Conservation (phyloP, 139 green algal species). For the Volvox africanus region DNA sequence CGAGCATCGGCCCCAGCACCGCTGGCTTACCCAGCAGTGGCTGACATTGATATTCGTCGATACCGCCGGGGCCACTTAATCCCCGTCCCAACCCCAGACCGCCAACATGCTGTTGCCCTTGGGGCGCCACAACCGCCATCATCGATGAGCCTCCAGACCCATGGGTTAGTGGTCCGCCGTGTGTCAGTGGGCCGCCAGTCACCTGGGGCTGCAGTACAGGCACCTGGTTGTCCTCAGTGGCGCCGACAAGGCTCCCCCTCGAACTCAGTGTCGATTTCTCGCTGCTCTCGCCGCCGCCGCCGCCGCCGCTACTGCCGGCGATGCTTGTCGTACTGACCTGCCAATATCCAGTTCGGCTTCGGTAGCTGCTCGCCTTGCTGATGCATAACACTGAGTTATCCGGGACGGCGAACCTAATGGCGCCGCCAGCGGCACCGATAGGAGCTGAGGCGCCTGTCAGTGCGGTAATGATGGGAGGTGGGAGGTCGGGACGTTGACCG, state of each 20-base stretch:
- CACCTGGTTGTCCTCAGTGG: neutral
- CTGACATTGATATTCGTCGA: neutral
- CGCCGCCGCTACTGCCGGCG: neutral
- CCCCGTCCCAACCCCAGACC: too few relatives aligned
- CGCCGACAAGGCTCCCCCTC: neutral
- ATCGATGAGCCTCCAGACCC: too few relatives aligned
- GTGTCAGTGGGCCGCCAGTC: too few relatives aligned
- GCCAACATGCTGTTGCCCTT: too few relatives aligned
- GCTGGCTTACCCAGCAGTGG: neutral
- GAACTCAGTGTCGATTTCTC: neutral
- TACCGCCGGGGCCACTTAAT: neutral
- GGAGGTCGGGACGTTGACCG: neutral
- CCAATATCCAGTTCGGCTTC: neutral
- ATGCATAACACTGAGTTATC: neutral
- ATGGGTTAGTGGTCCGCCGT: too few relatives aligned
- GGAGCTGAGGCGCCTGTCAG: neutral
- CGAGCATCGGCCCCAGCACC: neutral
- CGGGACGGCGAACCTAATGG: neutral
- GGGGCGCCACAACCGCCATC: too few relatives aligned
- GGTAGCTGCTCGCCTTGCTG: constrained; percentile 22
- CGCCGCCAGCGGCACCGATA: neutral
- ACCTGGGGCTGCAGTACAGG: neutral
- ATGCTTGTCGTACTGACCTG: neutral
- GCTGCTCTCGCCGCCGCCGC: neutral
- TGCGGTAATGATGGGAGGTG: neutral